Percentiles rank a stretch among this genome's conserved stretches.
Conservation (phyloP, 441 rosid genomes). For the Corymbia citriodora region DNA sequence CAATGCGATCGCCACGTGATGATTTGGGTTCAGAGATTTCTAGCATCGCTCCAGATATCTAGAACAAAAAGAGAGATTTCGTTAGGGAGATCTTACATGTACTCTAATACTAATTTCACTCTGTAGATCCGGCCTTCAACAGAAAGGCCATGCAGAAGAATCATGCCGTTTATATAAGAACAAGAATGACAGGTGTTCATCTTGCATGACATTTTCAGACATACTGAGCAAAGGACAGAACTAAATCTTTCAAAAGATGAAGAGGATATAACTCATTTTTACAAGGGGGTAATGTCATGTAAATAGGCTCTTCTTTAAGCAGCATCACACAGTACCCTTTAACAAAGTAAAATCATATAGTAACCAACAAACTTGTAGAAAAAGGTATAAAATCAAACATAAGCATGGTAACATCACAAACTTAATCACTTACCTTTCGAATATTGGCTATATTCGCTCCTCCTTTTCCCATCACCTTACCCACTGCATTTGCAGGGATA, state of each 20-base stretch:
- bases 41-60: slow-evolving; percentile 95
- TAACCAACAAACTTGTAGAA: neutral
- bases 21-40: slow-evolving; percentile 84
- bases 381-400: neutral
- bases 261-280: neutral
- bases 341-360: neutral
- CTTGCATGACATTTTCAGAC: neutral
- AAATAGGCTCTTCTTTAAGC: neutral
- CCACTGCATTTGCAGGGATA: slow-evolving; percentile 78
- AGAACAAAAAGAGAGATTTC: slow-evolving; percentile 24
- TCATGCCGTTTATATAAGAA: neutral
- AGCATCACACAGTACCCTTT: neutral
- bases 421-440: slow-evolving; percentile 50
- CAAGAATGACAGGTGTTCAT: neutral
- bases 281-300: neutral
- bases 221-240: neutral
- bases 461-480: slow-evolving; percentile 90
- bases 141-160: neutral
- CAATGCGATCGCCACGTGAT: slow-evolving; percentile 76
- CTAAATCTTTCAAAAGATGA: neutral
- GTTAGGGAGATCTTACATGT: neutral
- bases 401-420: neutral
- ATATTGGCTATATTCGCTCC: slow-evolving; percentile 87
- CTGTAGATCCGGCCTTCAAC: neutral
- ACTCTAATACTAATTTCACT: neutral